Evolutionary conservation across 257 asterid species (phyloP).

Genomic region (Primulina huaijiensis): DNA sequence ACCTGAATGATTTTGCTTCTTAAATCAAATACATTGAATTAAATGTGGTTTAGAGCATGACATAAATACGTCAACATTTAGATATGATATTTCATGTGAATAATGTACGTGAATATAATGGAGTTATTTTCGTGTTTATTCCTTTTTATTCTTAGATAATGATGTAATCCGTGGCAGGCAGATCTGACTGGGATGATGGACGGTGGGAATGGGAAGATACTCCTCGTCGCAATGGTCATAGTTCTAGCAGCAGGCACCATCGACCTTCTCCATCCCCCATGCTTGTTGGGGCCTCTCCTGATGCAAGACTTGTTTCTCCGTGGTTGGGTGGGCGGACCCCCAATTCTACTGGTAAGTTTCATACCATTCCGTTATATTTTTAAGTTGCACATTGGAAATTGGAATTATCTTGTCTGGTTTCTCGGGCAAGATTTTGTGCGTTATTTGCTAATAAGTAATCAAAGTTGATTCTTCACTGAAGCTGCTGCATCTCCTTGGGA

Average conservation of each 20-base stretch:
- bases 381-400: conserved; percentile 18
- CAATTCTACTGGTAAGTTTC: conserved; percentile 43
- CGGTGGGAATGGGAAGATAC: conserved; percentile 96
- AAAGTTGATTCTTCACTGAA: conserved; percentile 27
- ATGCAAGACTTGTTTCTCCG: conserved; percentile 90
- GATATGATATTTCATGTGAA: conserved; percentile 13
- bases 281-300: conserved; percentile 87
- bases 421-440: conserved; percentile 4
- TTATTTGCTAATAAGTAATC: conserved; percentile 8
- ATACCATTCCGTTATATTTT: neutral
- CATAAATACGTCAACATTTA: conserved; percentile 6
- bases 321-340: conserved; percentile 92
- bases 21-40: neutral
- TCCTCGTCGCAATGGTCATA: conserved; percentile 61
- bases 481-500: conserved; percentile 87
- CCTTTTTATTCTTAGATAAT: conserved; percentile 16
- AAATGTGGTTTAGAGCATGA: neutral
- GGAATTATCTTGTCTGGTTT: conserved; percentile 23
- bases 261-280: conserved; percentile 80
- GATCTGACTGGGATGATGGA: conserved; percentile 98
- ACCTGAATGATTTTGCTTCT: neutral
- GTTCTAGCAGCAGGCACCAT: conserved; percentile 49
- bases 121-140: neutral
- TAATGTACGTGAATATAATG: neutral
- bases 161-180: conserved; percentile 49